Evolutionary conservation across 306 rosid species (phyloP), one percentile per base, ranked within the genome.

Genomic region (Vicia sativa): DNA sequence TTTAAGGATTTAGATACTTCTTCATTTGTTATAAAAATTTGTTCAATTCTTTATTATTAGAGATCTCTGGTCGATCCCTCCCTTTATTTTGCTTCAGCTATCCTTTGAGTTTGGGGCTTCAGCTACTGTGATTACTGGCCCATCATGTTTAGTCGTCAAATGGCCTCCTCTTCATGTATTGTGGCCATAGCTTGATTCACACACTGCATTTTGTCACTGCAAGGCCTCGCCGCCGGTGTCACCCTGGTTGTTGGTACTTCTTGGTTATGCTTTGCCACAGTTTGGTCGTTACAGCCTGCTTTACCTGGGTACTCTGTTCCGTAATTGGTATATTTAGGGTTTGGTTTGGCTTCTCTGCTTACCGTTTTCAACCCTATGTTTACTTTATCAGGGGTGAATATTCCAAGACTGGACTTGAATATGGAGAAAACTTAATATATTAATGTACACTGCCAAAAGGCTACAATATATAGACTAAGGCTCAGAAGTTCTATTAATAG

Each of bases 341-440:
- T 56, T 55, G 61, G 19, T 55, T 13, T 28, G 41, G 23, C 41
- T 28, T 56, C 21, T 56, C 62, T 28, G 62, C 3, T 56, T 56
- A n/a, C 31, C 62, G 14, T 56, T 56, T 29, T 29, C 41, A 29
- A 39, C n/a, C 23, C 12, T 29, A 11, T 56, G 23, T 29, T 56
- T 28, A 12, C 10, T 13, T 55, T 12, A 10, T 56, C 62, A 29
- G 13, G 62, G 39, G 6, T 28, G 39, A 25, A 55, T 55, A 28
- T 55, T 39, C 62, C 62, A 28, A 55, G 62, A 55, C 38, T 50
- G 57, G 57, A 18, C 13, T 50, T 19, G 57, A 19, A 19, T 18
- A 50, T 19, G 5, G 26, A 19, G 57, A 50, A 50, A 19, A 19
- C n/a, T 50, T 6, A 50, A 19, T 10, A 19, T 50, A 18, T 50